Evolutionary conservation across 495 filamentous ascomycete species (phyloP).

Genomic region (Neurospora sublineolata): DNA sequence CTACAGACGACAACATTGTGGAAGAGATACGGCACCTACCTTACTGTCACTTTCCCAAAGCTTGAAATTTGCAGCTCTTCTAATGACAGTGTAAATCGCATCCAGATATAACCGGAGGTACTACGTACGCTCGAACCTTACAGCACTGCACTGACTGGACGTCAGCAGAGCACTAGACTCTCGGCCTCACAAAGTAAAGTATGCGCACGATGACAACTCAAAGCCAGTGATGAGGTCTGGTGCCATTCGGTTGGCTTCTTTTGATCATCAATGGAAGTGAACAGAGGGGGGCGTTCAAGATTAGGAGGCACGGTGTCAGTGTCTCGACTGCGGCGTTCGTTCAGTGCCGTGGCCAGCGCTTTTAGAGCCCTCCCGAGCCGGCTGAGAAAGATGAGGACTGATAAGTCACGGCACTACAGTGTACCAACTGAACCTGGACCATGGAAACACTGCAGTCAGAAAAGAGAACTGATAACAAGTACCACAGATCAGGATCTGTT

Average conservation of each 20-base stretch:
- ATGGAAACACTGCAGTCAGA: neutral
- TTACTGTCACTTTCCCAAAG: neutral
- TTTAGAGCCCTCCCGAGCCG: neutral
- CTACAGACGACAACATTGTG: neutral
- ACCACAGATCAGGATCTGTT: neutral
- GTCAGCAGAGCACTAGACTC: neutral
- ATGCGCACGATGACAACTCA: neutral
- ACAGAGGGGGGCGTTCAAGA: neutral
- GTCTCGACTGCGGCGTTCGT: neutral
- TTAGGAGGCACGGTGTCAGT: neutral
- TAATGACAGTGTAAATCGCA: neutral
- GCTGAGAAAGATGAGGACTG: neutral
- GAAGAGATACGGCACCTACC: neutral
- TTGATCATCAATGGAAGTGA: neutral
- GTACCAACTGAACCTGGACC: neutral
- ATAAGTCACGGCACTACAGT: neutral
- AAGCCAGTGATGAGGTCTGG: neutral
- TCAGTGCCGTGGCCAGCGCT: neutral
- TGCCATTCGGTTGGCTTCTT: neutral
- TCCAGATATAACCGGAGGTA: neutral
- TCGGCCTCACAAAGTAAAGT: neutral
- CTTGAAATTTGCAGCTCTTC: neutral
- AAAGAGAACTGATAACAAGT: neutral
- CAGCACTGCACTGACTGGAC: neutral
- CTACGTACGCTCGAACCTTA: neutral